Percentiles rank a stretch among this genome's conserved stretches.
These are phyloP conservation scores for Amphibolis antarctica DNA, from an alignment of 106 monocot genomes.

Conservation along the genomic window DNA sequence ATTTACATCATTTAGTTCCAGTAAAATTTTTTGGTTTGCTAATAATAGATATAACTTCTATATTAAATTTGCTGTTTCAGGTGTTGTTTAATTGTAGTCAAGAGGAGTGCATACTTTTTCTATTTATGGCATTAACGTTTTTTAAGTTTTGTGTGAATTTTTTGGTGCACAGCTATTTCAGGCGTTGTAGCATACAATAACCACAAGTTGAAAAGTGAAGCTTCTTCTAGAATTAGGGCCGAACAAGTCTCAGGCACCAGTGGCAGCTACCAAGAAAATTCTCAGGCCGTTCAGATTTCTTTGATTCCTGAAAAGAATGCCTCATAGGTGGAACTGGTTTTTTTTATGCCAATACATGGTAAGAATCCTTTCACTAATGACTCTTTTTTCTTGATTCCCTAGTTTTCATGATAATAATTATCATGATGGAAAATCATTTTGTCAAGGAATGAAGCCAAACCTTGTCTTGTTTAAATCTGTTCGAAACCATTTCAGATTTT, in stretches of 20 bases:
- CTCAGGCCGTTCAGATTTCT: conserved; percentile 23
- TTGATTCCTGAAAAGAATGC: conserved; percentile 20
- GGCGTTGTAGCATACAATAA: conserved; percentile 96
- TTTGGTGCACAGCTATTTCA: conserved; percentile 51
- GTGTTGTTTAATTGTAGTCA: too few species aligned
- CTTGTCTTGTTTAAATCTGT: too few species aligned
- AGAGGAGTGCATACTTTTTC: not conserved
- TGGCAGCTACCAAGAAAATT: conserved; percentile 9
- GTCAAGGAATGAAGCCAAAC: too few species aligned
- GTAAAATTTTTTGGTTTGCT: too few species aligned
- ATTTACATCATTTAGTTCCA: too few species aligned
- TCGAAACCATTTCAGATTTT: too few species aligned
- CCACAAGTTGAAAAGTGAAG: conserved; percentile 77
- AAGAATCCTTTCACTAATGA: not conserved
- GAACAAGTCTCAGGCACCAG: not conserved
- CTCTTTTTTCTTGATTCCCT: too few species aligned
- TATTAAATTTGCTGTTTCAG: too few species aligned
- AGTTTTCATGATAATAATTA: too few species aligned
- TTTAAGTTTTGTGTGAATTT: not conserved
- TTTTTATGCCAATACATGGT: not conserved
- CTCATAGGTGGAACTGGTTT: not conserved
- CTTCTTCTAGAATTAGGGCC: conserved; percentile 19
- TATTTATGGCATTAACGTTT: not conserved
- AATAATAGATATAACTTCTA: too few species aligned
- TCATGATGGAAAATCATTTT: too few species aligned